phyloP scores from a whole-genome alignment of 2,329 filamentous ascomycete genomes.

The Paraconiothyrium sp. region DNA sequence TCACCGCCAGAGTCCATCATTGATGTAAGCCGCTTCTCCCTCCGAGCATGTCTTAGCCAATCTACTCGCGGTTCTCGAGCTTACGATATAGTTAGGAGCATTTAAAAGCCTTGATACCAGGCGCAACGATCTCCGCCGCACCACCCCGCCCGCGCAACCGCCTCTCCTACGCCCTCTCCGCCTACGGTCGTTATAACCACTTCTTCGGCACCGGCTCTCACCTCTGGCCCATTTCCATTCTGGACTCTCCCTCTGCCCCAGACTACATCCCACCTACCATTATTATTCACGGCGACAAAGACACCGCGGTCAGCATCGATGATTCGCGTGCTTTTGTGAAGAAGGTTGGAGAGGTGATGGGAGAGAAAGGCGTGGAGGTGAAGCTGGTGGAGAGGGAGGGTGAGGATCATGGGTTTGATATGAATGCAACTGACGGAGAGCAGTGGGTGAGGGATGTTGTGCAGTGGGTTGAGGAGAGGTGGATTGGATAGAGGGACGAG shows the following conservation, averaged over 20 bases:
- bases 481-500: constrained; percentile 24
- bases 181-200: constrained; percentile 33
- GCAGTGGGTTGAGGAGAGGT: constrained; percentile 37
- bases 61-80: neutral
- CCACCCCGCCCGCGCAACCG: constrained; percentile 33
- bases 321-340: constrained; percentile 38
- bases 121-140: constrained; percentile 28
- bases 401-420: constrained; percentile 47
- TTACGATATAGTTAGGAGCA: constrained; percentile 21
- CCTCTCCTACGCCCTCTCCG: constrained; percentile 28
- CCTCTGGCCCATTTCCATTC: constrained; percentile 37
- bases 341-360: constrained; percentile 28
- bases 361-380: constrained; percentile 25
- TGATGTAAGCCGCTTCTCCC: constrained; percentile 14
- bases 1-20: constrained; percentile 26
- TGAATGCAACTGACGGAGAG: constrained; percentile 34
- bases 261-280: constrained; percentile 38
- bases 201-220: constrained; percentile 38
- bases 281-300: constrained; percentile 43
- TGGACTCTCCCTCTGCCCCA: constrained; percentile 30
- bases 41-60: neutral
- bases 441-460: constrained; percentile 43
- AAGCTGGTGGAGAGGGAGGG: constrained; percentile 30
- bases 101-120: constrained; percentile 28
- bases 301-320: constrained; percentile 39